Conservation (phyloP, 768 basidiomycete genomes). For the Crucibulum laeve region DNA sequence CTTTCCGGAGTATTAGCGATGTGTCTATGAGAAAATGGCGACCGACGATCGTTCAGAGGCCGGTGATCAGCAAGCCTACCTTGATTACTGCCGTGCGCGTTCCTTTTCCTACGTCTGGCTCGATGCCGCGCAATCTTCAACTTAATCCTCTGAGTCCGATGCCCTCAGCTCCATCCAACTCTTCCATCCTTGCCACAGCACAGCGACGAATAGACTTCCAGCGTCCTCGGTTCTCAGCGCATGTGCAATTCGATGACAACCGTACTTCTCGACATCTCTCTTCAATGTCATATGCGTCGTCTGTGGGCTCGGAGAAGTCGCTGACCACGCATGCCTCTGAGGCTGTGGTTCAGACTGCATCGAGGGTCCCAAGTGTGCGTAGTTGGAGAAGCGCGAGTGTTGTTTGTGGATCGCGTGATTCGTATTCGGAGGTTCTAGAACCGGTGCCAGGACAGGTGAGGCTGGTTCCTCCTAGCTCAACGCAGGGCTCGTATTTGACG, state of each 20-base stretch:
- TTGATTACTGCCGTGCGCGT: constrained; percentile 21
- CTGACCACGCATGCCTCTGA: constrained; percentile 34
- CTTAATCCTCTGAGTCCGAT: constrained; percentile 32
- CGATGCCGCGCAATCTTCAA: constrained; percentile 41
- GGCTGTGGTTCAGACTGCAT: constrained; percentile 36
- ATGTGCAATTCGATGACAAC: constrained; percentile 35
- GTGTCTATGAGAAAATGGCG: constrained; percentile 38
- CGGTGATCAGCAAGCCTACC: constrained; percentile 59
- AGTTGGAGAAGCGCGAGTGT: constrained; percentile 38
- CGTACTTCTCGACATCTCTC: constrained; percentile 30
- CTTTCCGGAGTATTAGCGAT: constrained; percentile 67
- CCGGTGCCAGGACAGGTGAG: constrained; percentile 15
- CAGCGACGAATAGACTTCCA: constrained; percentile 56
- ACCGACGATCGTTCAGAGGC: constrained; percentile 29
- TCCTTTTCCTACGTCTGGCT: constrained; percentile 24
- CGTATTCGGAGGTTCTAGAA: constrained; percentile 21
- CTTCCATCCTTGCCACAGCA: too few species aligned
- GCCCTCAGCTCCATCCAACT: constrained; percentile 12
- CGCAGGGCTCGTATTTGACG: background rate
- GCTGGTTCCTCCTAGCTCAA: background rate
- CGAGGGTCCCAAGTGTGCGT: constrained; percentile 50
- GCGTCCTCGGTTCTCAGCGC: constrained; percentile 45
- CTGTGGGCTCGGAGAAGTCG: constrained; percentile 26
- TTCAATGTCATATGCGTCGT: constrained; percentile 26
- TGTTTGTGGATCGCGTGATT: constrained; percentile 35